Base-by-base conservation (phyloP, 2,329 filamentous ascomycete species). In the Aureobasidium sp. region DNA sequence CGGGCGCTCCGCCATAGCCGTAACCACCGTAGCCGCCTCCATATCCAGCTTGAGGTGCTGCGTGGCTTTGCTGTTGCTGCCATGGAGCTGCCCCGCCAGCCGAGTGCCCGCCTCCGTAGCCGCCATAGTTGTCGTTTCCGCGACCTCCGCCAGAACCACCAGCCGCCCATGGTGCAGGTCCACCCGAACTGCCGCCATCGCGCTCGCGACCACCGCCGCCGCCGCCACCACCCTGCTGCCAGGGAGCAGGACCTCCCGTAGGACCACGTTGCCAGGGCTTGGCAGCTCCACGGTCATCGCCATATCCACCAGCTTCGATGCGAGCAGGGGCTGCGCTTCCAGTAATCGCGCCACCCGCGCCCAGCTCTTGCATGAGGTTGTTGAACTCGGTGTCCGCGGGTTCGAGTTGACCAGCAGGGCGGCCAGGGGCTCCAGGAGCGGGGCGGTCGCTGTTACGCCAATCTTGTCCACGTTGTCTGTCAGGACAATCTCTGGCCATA, bases 311-410 rank as follows among this genome's bases (percentile, higher is more conserved):
- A 66, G 88, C 90, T 77, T 96, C 94, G 71, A 99, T 96, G 66
- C 89, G 90, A 67, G 87, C 87, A 68, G 87, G 88, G 41, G 88
- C 77, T 49, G 82, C 80, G 51, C 79, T 83, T 60, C 79, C 82
- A 62, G 79, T 79, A 59, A 79, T 76, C 60, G 86, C 77, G 42
- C 78, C 83, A 65, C 87, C 88, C 66, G 91, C 90, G 65, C 88
- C 91, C 68, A 97, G 85, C 81, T 97, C 94, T 84, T 95, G 89
- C 91, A 99, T 96, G 72, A 99, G 90, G 86, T 93, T 91, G 84
- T 97, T 92, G 78, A 96, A 94, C 76, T 99, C 94, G 67, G 87
- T 89, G 81, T 96, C 91, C 66, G 89, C 90, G 68, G 83, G 82
- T 65, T 87, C 89, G 72, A 91, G 84, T 66, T 73, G 71, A 74